Evolutionary conservation across 2,329 filamentous ascomycete genomes (phyloP), one percentile per base, ranked within the genome.

Genomic region (Neofusicoccum umdonicola): DNA sequence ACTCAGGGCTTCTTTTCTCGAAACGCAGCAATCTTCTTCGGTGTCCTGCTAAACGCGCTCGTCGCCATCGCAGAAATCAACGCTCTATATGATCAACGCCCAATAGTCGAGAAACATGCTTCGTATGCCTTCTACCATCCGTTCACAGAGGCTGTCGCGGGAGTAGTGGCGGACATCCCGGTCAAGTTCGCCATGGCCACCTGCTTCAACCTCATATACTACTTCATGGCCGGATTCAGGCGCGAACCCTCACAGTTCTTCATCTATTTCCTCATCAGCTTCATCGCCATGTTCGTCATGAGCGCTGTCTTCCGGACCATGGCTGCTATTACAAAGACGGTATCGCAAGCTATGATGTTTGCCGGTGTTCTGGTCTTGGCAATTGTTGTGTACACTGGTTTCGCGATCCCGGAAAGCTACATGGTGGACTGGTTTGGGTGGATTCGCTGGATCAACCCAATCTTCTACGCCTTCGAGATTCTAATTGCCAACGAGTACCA

Each of bases 121-220:
- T 87, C 89, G 56, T 97, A 96, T 74, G 92, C 92, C 13, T 85
- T 97, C 42, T 96, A 97, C 70, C 93, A 96, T 72, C 92, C 93
- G 0, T 91, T 89, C 8, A 89, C 92, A 4, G 93, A 97, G 81
- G 91, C 92, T 13, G 83, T 92, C 66, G 87, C 90, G 0, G 94
- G 90, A 2, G 93, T 96, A 85, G 78, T 97, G 15, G 88, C 87
- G 68, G 93, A 97, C 70, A 78, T 96, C 76, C 93, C 93, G 0
- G 90, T 92, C 76, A 96, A 94, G 74, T 77, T 96, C 3, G 44
- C 79, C 4, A 92, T 92, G 68, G 80, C 87, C 1, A 81, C 93
- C 65, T 77, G 86, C 3, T 96, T 96, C 81, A 95, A 96, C 74
- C 67, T 93, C 17, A 84, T 87, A 0, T 77, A 97, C 4, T 97